Evolutionary conservation across 2,329 filamentous ascomycete genomes (phyloP).

Genomic region (Pseudogymnoascus sp.): DNA sequence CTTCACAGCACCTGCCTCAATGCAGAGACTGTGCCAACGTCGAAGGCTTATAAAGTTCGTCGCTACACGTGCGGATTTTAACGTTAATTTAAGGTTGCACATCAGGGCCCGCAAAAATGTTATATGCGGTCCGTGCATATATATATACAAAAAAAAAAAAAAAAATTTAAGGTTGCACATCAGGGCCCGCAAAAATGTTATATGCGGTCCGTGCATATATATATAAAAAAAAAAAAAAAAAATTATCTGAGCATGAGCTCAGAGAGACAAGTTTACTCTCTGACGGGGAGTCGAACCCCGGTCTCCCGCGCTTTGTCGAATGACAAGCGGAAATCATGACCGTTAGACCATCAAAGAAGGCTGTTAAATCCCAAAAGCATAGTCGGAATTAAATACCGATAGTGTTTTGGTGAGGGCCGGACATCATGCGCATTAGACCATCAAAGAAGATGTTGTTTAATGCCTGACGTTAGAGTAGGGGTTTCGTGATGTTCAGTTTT

Average conservation of each 20-base stretch:
- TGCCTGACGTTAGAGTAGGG: too few species aligned
- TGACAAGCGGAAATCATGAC: conserved; percentile 34
- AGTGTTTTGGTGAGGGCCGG: too few species aligned
- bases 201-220: too few species aligned
- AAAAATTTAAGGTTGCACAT: background rate
- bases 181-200: background rate
- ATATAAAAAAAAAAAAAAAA: background rate
- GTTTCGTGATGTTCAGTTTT: background rate
- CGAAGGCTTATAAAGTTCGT: background rate
- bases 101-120: background rate
- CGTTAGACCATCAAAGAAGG: conserved; percentile 24
- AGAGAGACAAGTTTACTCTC: conserved; percentile 9
- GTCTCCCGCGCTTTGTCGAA: conserved; percentile 14
- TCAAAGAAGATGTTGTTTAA: background rate
- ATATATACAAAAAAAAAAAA: too few species aligned
- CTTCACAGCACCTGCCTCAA: background rate
- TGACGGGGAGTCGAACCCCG: conserved; percentile 13
- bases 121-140: background rate
- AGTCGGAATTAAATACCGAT: too few species aligned
- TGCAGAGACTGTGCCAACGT: background rate
- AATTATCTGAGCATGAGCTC: conserved; percentile 10
- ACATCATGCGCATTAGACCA: too few species aligned
- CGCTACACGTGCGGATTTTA: background rate
- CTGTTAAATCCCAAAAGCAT: too few species aligned
- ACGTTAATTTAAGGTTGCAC: background rate